phyloP scores from a whole-genome alignment of 768 basidiomycete species.

The Phanerochaete sordida region DNA sequence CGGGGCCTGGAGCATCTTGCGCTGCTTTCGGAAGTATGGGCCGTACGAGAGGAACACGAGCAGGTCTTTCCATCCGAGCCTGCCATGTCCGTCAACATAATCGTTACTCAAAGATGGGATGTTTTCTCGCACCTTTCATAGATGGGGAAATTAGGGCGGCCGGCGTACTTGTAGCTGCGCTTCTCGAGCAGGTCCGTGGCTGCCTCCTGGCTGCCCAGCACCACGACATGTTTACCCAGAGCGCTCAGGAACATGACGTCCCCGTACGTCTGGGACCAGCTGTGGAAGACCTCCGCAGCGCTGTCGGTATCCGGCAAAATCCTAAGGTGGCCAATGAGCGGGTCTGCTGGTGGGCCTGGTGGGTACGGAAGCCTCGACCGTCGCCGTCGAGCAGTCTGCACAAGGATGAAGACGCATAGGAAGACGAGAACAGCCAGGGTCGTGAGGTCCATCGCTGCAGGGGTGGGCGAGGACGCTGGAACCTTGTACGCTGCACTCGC shows the following conservation, averaged over 20 bases:
- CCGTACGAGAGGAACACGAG: slow-evolving; percentile 17
- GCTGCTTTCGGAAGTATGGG: slow-evolving; percentile 13
- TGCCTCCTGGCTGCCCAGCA: slow-evolving; percentile 28
- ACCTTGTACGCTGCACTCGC: too few species aligned
- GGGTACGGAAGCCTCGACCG: slow-evolving; percentile 14
- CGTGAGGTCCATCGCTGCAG: too few species aligned
- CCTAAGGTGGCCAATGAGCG: slow-evolving; percentile 34
- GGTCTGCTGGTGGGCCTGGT: slow-evolving; percentile 35
- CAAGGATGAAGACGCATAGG: too few species aligned
- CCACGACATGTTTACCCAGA: slow-evolving; percentile 29
- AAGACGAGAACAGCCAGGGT: too few species aligned
- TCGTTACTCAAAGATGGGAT: too few species aligned
- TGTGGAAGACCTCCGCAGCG: slow-evolving; percentile 26
- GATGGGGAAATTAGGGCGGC: slow-evolving; percentile 30
- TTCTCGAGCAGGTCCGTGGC: slow-evolving; percentile 36
- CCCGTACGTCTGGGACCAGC: slow-evolving; percentile 33
- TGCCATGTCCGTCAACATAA: background rate
- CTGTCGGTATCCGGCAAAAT: slow-evolving; percentile 27
- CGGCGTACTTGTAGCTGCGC: slow-evolving; percentile 34
- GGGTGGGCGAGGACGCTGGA: too few species aligned
- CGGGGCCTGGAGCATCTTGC: slow-evolving; percentile 2
- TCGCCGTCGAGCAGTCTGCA: background rate
- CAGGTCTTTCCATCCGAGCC: slow-evolving; percentile 18
- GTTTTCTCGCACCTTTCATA: slow-evolving; percentile 10
- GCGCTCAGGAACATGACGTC: slow-evolving; percentile 28